Evolutionary conservation across 1,284 basidiomycete species (phyloP).

Genomic region (Fistulinella staudtii): DNA sequence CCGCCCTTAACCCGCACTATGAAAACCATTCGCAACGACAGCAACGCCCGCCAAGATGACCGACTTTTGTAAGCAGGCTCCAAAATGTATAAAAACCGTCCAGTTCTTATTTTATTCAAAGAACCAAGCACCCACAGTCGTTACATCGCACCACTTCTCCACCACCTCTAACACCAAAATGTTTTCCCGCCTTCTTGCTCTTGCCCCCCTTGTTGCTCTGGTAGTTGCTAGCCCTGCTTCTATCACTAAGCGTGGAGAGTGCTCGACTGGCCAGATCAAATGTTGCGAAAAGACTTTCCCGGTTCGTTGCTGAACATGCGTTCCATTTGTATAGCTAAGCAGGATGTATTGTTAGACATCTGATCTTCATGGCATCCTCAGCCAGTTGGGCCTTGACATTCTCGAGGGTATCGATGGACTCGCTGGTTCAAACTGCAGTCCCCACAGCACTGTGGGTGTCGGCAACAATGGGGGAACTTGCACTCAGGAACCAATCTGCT

Average conservation of each 20-base stretch:
- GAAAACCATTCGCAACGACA: too few relatives aligned
- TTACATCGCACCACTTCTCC: too few relatives aligned
- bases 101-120: too few relatives aligned
- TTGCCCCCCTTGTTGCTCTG: neutral
- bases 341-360: neutral
- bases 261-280: neutral
- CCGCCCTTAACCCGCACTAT: too few relatives aligned
- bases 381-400: neutral
- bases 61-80: too few relatives aligned
- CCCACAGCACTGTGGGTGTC: neutral
- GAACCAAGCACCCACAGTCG: too few relatives aligned
- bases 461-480: conserved; percentile 6
- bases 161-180: too few relatives aligned
- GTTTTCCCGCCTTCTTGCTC: neutral
- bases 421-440: neutral
- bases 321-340: neutral
- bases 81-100: too few relatives aligned
- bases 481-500: conserved; percentile 16
- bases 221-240: neutral
- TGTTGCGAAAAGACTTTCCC: neutral
- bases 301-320: neutral
- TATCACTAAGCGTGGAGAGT: too few relatives aligned
- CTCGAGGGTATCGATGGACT: neutral
- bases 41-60: too few relatives aligned
- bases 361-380: neutral